Evolutionary conservation across 441 rosid genomes (phyloP), one percentile per base, ranked within the genome.

Genomic region (Arabidopsis lyrata): DNA sequence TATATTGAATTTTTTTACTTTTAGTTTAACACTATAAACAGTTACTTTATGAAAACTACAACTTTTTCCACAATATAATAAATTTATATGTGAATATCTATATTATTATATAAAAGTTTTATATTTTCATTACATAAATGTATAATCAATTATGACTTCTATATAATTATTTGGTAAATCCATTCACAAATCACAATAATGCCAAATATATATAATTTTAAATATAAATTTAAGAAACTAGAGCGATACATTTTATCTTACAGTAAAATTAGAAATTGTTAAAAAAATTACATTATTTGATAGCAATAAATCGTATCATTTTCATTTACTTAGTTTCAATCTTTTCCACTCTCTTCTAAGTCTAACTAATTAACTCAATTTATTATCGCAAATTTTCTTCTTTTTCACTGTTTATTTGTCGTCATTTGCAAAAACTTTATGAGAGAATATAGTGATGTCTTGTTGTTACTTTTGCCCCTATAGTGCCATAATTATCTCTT

Each of bases 401-500:
- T 47, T 63, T 12, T 42, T 44, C 9, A 31, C 39, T 41, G 36
- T 41, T 29, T 29, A 29, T 29, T 29, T 29, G 31, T 29, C 31
- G 31, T 29, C 31, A 29, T 29, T 38, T 49, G 58, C 45, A 49
- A 65, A 35, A 49, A 41, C 52, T 7, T 34, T 49, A 49, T 13
- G 35, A 65, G 9, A 20, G 16, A 48, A 64, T 34, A 63, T 32
- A 65, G 69, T 65, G 69, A 65, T 49, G 69, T 65, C 69, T 35
- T 65, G 35, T 49, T 65, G 34, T 35, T 24, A 65, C 59, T 36
- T 65, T 49, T 66, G 24, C 36, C 24, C 50, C 70, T 20, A 34
- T 64, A 64, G 29, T 32, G 68, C 32, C 42, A 64, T 18, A 45
- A 65, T 34, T 24, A 64, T 65, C 32, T 32, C 12, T 12, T 49